These are phyloP conservation scores for Strobilomyces echinocephalus DNA, from an alignment of 768 basidiomycete genomes.

Conservation along the genomic window DNA sequence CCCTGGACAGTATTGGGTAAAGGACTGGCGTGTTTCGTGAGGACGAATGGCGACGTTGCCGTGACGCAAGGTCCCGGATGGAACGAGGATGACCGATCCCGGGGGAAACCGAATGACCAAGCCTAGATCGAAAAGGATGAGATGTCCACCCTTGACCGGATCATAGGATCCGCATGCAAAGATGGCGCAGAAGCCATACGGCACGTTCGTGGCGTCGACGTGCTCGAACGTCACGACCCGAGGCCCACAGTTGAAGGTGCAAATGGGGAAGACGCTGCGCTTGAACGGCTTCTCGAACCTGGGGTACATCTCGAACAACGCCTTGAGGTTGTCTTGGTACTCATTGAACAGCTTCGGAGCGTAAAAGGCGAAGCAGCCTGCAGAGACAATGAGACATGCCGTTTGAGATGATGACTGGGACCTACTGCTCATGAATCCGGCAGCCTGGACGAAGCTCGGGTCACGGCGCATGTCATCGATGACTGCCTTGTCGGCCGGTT, in stretches of 20 bases:
- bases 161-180: conserved; percentile 20
- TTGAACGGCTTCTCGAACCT: not conserved
- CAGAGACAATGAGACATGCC: too few species aligned
- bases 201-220: conserved; percentile 28
- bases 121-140: not conserved
- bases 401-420: too few species aligned
- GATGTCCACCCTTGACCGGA: not conserved
- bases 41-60: not conserved
- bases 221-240: conserved; percentile 15
- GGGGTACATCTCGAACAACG: conserved; percentile 2
- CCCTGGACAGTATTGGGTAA: conserved; percentile 5
- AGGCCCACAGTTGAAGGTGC: conserved; percentile 31
- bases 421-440: too few species aligned
- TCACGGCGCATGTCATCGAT: too few species aligned
- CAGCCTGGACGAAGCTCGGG: too few species aligned
- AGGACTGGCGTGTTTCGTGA: not conserved
- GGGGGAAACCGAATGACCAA: not conserved
- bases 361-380: not conserved
- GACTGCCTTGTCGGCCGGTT: too few species aligned
- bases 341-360: not conserved
- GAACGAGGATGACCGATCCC: not conserved
- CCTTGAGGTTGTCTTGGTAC: not conserved
- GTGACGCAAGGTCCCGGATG: not conserved
- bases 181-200: conserved; percentile 33
- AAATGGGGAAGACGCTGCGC: conserved; percentile 25